These are phyloP conservation scores for Chaetomium tenue DNA, from an alignment of 495 filamentous ascomycete species.

Conservation along the genomic window DNA sequence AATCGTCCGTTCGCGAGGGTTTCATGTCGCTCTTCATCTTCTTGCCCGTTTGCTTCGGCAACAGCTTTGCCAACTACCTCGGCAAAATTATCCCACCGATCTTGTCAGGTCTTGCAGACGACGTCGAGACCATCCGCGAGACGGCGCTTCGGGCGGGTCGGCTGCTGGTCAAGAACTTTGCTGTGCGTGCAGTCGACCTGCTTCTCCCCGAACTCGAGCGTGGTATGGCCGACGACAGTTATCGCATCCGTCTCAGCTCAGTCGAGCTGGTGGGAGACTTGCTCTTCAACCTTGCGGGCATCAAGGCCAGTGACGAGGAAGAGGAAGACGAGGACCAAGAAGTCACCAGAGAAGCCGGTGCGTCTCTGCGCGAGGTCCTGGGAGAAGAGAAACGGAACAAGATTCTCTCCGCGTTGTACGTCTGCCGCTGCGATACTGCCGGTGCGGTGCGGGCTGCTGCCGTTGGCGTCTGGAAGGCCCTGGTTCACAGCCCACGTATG, in stretches of 20 bases:
- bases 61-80: slow-evolving; percentile 95
- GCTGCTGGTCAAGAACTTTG: slow-evolving; percentile 95
- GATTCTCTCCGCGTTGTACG: slow-evolving; percentile 90
- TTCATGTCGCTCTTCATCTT: slow-evolving; percentile 99
- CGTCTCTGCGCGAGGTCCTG: slow-evolving; percentile 86
- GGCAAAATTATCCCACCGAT: slow-evolving; percentile 96
- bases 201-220: slow-evolving; percentile 92
- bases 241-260: slow-evolving; percentile 94
- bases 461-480: slow-evolving; percentile 90
- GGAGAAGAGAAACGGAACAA: slow-evolving; percentile 95
- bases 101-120: slow-evolving; percentile 88
- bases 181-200: slow-evolving; percentile 87
- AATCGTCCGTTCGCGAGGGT: slow-evolving; percentile 86
- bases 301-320: slow-evolving; percentile 76
- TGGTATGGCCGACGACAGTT: slow-evolving; percentile 90
- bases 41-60: slow-evolving; percentile 96
- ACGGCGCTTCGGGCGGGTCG: slow-evolving; percentile 90
- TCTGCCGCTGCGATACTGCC: slow-evolving; percentile 96
- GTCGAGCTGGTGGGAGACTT: slow-evolving; percentile 96
- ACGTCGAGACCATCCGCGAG: slow-evolving; percentile 91
- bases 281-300: slow-evolving; percentile 95
- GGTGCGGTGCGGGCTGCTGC: slow-evolving; percentile 87
- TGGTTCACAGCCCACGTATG: slow-evolving; percentile 88
- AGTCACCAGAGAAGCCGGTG: slow-evolving; percentile 75
- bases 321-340: slow-evolving; percentile 72